phyloP scores from a whole-genome alignment of 1,284 basidiomycete species.

The Laetiporus sulphureus region DNA sequence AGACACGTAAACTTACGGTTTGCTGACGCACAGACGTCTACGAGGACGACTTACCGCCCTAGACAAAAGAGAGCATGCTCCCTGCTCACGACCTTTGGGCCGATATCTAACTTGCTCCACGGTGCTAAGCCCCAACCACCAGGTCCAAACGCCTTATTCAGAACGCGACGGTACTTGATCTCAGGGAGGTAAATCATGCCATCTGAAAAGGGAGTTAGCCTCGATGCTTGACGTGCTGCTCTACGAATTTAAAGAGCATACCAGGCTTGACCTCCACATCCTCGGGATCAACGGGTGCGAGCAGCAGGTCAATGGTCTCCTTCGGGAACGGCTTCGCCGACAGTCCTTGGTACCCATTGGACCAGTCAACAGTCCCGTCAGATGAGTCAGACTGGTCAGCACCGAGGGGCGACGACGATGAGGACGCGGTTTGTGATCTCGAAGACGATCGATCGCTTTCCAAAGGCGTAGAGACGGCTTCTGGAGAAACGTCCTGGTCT shows the following conservation, averaged over 20 bases:
- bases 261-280: slow-evolving; percentile 96
- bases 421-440: slow-evolving; percentile 1
- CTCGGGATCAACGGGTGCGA: slow-evolving; percentile 67
- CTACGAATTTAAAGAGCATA: slow-evolving; percentile 19
- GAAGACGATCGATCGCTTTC: slow-evolving; percentile 24
- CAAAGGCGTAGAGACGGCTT: slow-evolving; percentile 14
- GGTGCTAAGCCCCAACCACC: slow-evolving; percentile 97
- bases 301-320: slow-evolving; percentile 69
- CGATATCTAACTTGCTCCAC: slow-evolving; percentile 87
- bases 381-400: too few species aligned
- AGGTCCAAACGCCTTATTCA: slow-evolving; percentile 94
- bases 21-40: background rate
- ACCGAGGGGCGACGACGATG: too few species aligned
- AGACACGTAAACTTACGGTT: background rate
- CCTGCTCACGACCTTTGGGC: slow-evolving; percentile 82
- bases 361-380: too few species aligned
- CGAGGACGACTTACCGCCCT: slow-evolving; percentile 54
- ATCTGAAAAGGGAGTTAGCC: slow-evolving; percentile 56
- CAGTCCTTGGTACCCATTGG: slow-evolving; percentile 80
- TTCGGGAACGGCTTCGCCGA: slow-evolving; percentile 74
- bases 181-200: slow-evolving; percentile 95
- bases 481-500: slow-evolving; percentile 4
- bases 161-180: slow-evolving; percentile 94
- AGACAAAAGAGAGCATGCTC: slow-evolving; percentile 95
- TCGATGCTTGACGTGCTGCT: background rate